A percentile compares a stretch with the other conserved stretches of the same genome.
Evolutionary conservation across 2,329 filamentous ascomycete genomes (phyloP).

Genomic region (Helminthosporium solani): DNA sequence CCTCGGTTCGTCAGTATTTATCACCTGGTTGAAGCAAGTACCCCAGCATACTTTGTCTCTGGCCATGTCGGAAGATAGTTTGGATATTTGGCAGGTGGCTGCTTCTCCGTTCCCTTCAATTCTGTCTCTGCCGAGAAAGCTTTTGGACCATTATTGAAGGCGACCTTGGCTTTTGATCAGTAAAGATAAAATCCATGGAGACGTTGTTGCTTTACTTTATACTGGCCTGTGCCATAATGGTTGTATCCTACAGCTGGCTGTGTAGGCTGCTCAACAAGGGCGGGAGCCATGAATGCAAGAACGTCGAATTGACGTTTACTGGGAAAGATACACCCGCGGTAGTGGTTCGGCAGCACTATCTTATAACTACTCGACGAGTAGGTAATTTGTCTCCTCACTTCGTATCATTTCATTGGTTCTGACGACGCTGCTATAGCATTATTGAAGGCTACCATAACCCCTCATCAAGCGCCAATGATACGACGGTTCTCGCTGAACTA

Average conservation of each 20-base stretch:
- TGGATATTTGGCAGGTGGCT: conserved; percentile 63
- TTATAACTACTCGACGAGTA: conserved; percentile 1
- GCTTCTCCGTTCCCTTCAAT: conserved; percentile 54
- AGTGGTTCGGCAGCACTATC: neutral
- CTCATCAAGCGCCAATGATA: conserved; percentile 2
- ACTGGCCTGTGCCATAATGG: conserved; percentile 38
- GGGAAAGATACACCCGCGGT: neutral
- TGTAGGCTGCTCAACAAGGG: conserved; percentile 38
- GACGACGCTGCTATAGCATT: neutral
- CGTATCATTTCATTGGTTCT: conserved; percentile 1
- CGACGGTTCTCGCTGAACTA: conserved; percentile 1
- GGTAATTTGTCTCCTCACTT: neutral
- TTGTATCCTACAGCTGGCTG: conserved; percentile 23
- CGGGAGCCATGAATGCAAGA: conserved; percentile 43
- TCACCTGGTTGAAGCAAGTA: neutral
- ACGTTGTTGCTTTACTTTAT: conserved; percentile 13
- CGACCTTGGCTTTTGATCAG: conserved; percentile 40
- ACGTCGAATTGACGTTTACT: neutral
- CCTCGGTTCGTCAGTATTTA: conserved; percentile 31
- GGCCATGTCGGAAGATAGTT: conserved; percentile 74
- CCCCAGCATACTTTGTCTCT: conserved; percentile 44
- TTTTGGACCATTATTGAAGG: conserved; percentile 45
- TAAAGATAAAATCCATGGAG: neutral
- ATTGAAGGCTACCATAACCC: neutral
- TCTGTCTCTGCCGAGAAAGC: conserved; percentile 53